These are phyloP conservation scores for Cochliopodium minus DNA, from an alignment of 208 protist genomes.

Conservation along the genomic window DNA sequence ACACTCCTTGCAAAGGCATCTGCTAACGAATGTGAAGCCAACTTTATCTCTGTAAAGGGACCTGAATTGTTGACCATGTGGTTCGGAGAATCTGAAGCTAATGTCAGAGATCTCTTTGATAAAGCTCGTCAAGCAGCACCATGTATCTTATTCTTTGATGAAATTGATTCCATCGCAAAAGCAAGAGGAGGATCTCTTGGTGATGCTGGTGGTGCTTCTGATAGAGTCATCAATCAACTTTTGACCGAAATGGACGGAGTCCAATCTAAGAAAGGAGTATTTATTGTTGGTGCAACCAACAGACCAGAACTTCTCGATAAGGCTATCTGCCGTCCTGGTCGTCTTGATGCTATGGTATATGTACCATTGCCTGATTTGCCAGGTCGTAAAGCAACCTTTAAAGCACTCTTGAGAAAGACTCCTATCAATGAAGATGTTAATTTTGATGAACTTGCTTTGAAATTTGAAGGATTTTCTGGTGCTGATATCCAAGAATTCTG, in stretches of 20 bases:
- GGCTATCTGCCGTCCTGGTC: conserved; percentile 92
- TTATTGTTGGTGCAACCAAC: conserved; percentile 99
- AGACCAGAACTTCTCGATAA: conserved; percentile 98
- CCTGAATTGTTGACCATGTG: conserved; percentile 99
- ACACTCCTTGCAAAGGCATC: conserved; percentile 90
- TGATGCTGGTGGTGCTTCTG: conserved; percentile 89
- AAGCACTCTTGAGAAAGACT: conserved; percentile 88
- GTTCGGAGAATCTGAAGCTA: conserved; percentile 99
- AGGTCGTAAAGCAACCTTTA: conserved; percentile 84
- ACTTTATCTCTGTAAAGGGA: conserved; percentile 99
- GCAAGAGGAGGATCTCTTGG: conserved; percentile 69
- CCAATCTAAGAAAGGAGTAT: conserved; percentile 94
- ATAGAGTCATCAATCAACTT: conserved; percentile 99
- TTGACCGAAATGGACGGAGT: conserved; percentile 99
- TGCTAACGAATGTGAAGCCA: conserved; percentile 96
- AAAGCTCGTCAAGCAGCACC: conserved; percentile 94
- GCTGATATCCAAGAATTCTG: conserved; percentile 92
- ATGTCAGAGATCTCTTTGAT: conserved; percentile 99
- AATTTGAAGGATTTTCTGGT: conserved; percentile 94
- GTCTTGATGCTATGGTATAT: conserved; percentile 89
- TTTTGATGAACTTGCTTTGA: conserved; percentile 76
- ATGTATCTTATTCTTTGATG: conserved; percentile 99
- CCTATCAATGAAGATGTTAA: conserved; percentile 85
- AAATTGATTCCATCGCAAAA: conserved; percentile 97
- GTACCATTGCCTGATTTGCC: conserved; percentile 96